A percentile compares a stretch with the other conserved stretches of the same genome.
phyloP scores from a whole-genome alignment of 2,329 filamentous ascomycete genomes.

The Stagonosporopsis rhizophila region DNA sequence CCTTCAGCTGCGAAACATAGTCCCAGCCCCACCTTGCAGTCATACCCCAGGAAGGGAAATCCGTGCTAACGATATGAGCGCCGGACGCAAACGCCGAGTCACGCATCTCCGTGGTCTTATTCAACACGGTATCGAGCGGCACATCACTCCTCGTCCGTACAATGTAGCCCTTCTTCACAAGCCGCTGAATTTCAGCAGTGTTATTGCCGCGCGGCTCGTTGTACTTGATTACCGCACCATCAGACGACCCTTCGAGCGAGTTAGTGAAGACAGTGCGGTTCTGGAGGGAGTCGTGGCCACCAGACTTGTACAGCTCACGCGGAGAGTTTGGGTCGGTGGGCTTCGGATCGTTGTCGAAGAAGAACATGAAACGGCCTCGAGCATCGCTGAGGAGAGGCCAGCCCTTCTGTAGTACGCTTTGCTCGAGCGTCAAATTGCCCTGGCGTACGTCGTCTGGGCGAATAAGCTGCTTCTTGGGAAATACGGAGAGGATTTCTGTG shows the following conservation, averaged over 20 bases:
- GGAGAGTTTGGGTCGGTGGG: slow-evolving; percentile 34
- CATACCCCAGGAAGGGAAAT: slow-evolving; percentile 58
- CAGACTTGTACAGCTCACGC: slow-evolving; percentile 50
- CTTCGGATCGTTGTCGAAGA: slow-evolving; percentile 59
- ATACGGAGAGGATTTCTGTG: slow-evolving; percentile 56
- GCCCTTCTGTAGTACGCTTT: slow-evolving; percentile 55
- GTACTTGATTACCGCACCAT: slow-evolving; percentile 60
- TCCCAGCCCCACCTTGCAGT: slow-evolving; percentile 57
- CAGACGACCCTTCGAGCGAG: slow-evolving; percentile 53
- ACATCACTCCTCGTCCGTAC: slow-evolving; percentile 59
- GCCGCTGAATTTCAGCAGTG: slow-evolving; percentile 52
- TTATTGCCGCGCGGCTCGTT: slow-evolving; percentile 53
- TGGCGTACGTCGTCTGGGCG: slow-evolving; percentile 57
- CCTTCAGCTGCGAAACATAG: slow-evolving; percentile 50
- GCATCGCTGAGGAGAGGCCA: slow-evolving; percentile 57
- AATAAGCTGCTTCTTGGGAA: slow-evolving; percentile 52
- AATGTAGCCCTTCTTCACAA: slow-evolving; percentile 58
- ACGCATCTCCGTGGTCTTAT: slow-evolving; percentile 52
- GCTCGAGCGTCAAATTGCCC: slow-evolving; percentile 53
- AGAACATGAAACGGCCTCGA: slow-evolving; percentile 58
- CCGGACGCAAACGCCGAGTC: slow-evolving; percentile 55
- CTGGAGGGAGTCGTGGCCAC: slow-evolving; percentile 48
- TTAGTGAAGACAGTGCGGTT: slow-evolving; percentile 60
- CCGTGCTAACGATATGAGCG: slow-evolving; percentile 59
- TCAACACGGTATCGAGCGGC: slow-evolving; percentile 54